A percentile compares a stretch with the other conserved stretches of the same genome.
phyloP scores from a whole-genome alignment of 495 filamentous ascomycete species.

The Aspergillus baeticus region DNA sequence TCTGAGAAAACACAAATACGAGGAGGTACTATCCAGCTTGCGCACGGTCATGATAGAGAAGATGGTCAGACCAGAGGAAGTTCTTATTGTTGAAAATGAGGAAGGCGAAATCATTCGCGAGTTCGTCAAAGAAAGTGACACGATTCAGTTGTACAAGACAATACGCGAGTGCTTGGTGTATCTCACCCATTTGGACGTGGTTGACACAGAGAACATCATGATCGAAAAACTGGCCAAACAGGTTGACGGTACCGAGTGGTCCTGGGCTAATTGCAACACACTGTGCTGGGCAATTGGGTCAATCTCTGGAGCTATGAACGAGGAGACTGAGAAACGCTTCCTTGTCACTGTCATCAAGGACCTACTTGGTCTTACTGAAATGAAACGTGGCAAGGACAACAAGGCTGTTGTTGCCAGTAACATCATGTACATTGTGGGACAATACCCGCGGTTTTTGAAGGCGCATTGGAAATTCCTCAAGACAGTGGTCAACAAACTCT shows the following conservation, averaged over 20 bases:
- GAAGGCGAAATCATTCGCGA: conserved; percentile 98
- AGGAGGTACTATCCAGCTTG: conserved; percentile 87
- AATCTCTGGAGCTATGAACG: conserved; percentile 98
- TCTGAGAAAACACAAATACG: conserved; percentile 95
- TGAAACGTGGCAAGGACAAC: conserved; percentile 99
- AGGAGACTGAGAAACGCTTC: conserved; percentile 98
- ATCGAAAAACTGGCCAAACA: conserved; percentile 94
- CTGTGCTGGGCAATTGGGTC: conserved; percentile 99
- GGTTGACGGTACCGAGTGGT: conserved; percentile 95
- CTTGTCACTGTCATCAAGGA: conserved; percentile 98
- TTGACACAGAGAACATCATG: conserved; percentile 98
- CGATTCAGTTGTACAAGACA: conserved; percentile 98
- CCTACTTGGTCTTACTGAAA: conserved; percentile 94
- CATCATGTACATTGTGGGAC: conserved; percentile 99
- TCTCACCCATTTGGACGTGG: conserved; percentile 94
- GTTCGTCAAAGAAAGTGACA: conserved; percentile 98
- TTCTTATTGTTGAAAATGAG: conserved; percentile 98
- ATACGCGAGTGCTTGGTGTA: conserved; percentile 97
- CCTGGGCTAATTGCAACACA: conserved; percentile 99
- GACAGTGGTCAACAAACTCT: conserved; percentile 99
- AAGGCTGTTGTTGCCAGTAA: conserved; percentile 99
- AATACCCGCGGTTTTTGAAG: conserved; percentile 97
- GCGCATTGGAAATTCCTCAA: conserved; percentile 99
- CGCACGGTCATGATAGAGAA: conserved; percentile 99
- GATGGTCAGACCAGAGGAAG: conserved; percentile 97